Base-by-base conservation (phyloP, 805 yeast genomes). In the Saturnispora diversa region DNA sequence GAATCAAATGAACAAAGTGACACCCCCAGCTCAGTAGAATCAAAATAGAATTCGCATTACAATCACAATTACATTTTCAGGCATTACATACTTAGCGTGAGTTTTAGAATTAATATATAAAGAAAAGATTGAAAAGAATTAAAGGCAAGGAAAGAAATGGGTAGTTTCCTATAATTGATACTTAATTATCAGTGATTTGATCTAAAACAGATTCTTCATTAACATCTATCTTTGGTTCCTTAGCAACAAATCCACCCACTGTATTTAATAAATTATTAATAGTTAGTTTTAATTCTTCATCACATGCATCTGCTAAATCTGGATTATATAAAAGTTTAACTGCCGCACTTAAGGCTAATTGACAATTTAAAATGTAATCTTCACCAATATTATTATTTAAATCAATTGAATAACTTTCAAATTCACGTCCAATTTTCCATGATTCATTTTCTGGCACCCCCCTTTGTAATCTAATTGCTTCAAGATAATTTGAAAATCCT, bases 401-500 rank as follows among this genome's bases (percentile, higher is more conserved):
- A 10, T 33, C 33, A 17, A 39, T 12, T 6, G 61, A 56, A 17
- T 61, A 50, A 10, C 68, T 69, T 43, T 73, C 60, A 51, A 66
- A 71, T 45, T 71, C 70, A 30, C 56, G 66, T 6, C 57, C 48
- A 9, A 62, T 44, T 16, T 43, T 35, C 19, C 49, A 37, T 4
- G 50, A 47, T 2, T 52, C 48, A 2, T 42, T 46, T 20, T 31
- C 42, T 5, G 47, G 2, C 5, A 55, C 27, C 2, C 37, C 35
- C 29, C 52, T 52, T 42, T 62, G 66, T n/a, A 54, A 37, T 36
- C 55, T 47, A 16, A 68, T 64, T n/a, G 71, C 64, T 13, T 63
- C 58, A 39, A 83, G 61, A 46, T 76, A 58, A 53, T 79, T 70
- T 0, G 92, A 77, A 52, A 88, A 75, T 0, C 92, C 94, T 54